Evolutionary conservation across 176 grass and related monocot genomes (phyloP).

Genomic region (Zea luxurians): DNA sequence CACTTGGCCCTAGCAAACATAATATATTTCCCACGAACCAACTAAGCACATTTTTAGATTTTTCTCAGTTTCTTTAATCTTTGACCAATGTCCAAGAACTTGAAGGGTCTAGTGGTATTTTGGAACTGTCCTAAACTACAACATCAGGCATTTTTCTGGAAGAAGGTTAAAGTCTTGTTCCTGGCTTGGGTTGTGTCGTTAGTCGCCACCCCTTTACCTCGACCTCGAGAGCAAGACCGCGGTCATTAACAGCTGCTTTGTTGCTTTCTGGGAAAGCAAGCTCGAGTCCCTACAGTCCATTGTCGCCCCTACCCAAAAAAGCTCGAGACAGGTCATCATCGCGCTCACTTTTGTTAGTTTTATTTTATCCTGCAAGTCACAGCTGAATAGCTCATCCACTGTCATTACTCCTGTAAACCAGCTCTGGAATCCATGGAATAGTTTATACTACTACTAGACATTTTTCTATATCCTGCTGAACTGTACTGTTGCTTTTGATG

Average conservation of each 20-base stretch:
- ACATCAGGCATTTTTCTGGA: neutral
- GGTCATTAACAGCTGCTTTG: constrained; percentile 38
- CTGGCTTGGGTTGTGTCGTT: neutral
- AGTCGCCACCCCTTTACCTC: constrained; percentile 8
- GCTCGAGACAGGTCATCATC: constrained; percentile 39
- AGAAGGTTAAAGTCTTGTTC: constrained; percentile 27
- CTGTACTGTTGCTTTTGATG: constrained; percentile 25
- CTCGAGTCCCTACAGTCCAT: constrained; percentile 41
- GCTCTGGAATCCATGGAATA: constrained; percentile 21
- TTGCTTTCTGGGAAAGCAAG: constrained; percentile 55
- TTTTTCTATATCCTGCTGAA: constrained; percentile 27
- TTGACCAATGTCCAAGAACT: neutral
- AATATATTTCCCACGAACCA: neutral
- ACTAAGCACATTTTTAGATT: neutral
- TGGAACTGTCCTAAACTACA: neutral
- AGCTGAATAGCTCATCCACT: neutral
- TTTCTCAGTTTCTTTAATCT: neutral
- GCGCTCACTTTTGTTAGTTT: constrained; percentile 1
- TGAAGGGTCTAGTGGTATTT: neutral
- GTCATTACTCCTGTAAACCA: neutral
- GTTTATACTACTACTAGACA: neutral
- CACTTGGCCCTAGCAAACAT: constrained; percentile 12
- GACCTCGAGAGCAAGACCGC: constrained; percentile 24
- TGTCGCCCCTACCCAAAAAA: constrained; percentile 37
- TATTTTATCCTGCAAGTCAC: neutral